Percentiles rank a stretch among this genome's conserved stretches.
These are phyloP conservation scores for Friedmanniomyces simplex DNA, from an alignment of 495 filamentous ascomycete species.

Conservation along the genomic window DNA sequence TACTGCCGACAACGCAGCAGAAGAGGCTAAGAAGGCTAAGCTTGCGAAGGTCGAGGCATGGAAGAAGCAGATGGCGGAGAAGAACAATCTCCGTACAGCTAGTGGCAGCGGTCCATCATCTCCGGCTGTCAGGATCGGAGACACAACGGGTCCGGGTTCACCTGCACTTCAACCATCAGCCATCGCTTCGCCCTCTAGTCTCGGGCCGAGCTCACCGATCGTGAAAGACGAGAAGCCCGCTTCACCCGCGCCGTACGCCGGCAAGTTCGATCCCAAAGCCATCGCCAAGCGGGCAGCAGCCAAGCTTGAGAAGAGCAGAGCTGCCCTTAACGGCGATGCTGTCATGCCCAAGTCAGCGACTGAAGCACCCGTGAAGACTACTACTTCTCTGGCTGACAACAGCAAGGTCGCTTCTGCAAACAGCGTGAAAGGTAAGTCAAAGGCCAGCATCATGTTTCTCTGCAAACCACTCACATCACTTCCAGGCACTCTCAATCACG, in stretches of 20 bases:
- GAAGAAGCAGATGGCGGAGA: constrained; percentile 18
- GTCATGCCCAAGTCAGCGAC: constrained; percentile 19
- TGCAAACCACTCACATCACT: constrained; percentile 7
- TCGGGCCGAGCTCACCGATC: not conserved
- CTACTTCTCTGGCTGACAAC: constrained; percentile 12
- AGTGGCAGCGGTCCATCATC: not conserved
- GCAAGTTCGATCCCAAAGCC: constrained; percentile 83
- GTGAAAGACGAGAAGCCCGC: constrained; percentile 22
- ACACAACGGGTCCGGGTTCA: not conserved
- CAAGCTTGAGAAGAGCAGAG: constrained; percentile 12
- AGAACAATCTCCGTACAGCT: not conserved
- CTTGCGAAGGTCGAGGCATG: constrained; percentile 23
- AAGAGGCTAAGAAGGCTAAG: constrained; percentile 10
- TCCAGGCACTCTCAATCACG: constrained; percentile 31
- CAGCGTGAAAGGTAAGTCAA: constrained; percentile 4
- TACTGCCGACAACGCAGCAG: constrained; percentile 11
- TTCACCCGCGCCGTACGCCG: constrained; percentile 51
- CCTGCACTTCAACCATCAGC: not conserved
- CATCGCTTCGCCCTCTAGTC: not conserved
- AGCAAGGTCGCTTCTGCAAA: constrained; percentile 11
- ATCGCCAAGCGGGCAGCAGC: constrained; percentile 50
- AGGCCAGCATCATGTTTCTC: not conserved
- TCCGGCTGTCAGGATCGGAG: not conserved
- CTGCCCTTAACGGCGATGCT: constrained; percentile 12
- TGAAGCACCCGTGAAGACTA: constrained; percentile 2